Evolutionary conservation across 2,329 filamentous ascomycete species (phyloP), one percentile per base, ranked within the genome.

Genomic region (Ophiocordyceps robertsii): DNA sequence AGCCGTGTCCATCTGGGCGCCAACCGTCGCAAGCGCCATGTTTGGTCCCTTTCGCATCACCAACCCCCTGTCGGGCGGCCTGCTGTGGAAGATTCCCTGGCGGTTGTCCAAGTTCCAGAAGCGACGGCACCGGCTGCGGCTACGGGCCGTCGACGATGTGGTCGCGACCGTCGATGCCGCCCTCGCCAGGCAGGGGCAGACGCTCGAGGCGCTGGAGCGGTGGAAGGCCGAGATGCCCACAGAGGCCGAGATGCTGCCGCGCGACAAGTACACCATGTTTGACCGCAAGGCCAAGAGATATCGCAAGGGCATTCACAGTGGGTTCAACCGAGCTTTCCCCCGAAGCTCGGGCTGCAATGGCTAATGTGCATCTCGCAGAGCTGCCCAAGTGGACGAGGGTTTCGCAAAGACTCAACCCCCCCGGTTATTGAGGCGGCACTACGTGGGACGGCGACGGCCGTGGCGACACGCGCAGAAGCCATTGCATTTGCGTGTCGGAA

Each of bases 211-310:
- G 42, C 71, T 98, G 45, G 83, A 94, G 62, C 69, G 81, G 57
- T 98, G 92, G 92, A 95, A 92, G 71, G 73, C 74, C 32, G 87
- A 95, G 65, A 98, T 98, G 92, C 92, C 92, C 19, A 84, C 79
- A 24, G 92, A 98, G 72, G 75, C 79, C 56, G 88, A 96, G 72
- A 98, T 98, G 92, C 61, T 94, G 61, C 83, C 92, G 38, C 83
- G 78, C 65, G 92, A 98, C 68, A 98, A 98, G 68, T 98, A 98
- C 68, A 95, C 87, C 27, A 83, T 98, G 56, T 98, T 96, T 65
- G 90, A 95, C 65, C 81, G 89, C 54, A 95, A 96, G 66, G 88
- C 84, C 62, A 94, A 89, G 78, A 81, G 77, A 55, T 98, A 96
- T 64, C 75, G 92, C 60, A 98, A 98, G 77, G 86, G 88, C 43